Evolutionary conservation across 306 rosid species (phyloP), one percentile per base, ranked within the genome.

Genomic region (Crotalaria pallida): DNA sequence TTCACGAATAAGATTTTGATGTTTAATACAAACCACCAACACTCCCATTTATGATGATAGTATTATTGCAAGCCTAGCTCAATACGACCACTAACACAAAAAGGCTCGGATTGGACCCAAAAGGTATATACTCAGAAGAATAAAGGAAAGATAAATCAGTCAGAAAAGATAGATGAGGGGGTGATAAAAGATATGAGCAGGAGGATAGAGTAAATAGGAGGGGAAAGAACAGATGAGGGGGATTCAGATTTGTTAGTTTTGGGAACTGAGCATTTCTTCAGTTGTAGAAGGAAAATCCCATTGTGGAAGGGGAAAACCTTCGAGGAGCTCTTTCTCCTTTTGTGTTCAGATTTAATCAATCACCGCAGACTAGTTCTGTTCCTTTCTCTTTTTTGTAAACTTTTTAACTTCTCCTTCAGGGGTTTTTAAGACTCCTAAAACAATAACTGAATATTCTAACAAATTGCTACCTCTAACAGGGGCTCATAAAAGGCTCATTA

Each of bases 401-500:
- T 38, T 38, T 13, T 38, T 38, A 38, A 38, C 13, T 38, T 38
- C 12, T 38, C 44, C 10, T 38, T 38, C 44, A 3, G 9, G 13
- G 13, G 44, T 10, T 38, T 13, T 0, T 38, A 38, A 38, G 44
- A 38, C 24, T 47, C 53, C 61, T 48, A 48, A 49, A 58, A 57
- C 16, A 60, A 43, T 22, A 52, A 52, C 47, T 60, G 53, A 62
- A 53, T 43, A 61, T 61, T 77, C 61, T 77, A 22, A 70, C 38
- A 64, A 64, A 69, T 44, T 44, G 13, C 55, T 62, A 24, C 41
- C 52, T 79, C 79, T 77, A 71, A 41, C 83, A 93, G 98, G 90
- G 65, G 97, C 89, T 79, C 87, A 93, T 69, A 90, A 93, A 82
- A 88, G 93, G 86, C 97, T 93, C 74, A 90, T 93, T 58, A 86